Conservation (phyloP, 306 rosid species). For the Trichosanthes truncata region DNA sequence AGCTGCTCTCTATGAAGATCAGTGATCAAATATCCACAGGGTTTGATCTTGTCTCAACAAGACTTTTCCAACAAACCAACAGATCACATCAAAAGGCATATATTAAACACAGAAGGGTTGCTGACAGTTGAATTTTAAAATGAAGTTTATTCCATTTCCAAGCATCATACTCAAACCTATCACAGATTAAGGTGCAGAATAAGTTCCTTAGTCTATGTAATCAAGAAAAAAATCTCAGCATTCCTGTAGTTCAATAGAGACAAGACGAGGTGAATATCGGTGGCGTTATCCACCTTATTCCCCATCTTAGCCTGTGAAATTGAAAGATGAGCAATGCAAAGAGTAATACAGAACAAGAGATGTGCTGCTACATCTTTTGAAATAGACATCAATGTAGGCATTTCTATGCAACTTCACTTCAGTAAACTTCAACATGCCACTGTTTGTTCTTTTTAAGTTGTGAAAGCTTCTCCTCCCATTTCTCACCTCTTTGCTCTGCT, state of each 20-base stretch:
- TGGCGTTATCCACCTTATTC: not conserved
- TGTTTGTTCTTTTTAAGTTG: conserved; percentile 92
- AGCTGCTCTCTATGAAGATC: too few species aligned
- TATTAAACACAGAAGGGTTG: not conserved
- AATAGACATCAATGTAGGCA: not conserved
- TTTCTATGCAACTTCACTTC: conserved; percentile 24
- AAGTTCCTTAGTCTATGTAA: conserved; percentile 1
- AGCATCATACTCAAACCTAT: not conserved
- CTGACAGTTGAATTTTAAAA: not conserved
- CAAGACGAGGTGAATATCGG: not conserved
- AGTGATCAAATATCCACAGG: too few species aligned
- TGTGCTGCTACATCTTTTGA: not conserved
- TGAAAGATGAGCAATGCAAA: conserved; percentile 1
- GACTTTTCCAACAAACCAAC: not conserved
- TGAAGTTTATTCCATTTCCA: not conserved
- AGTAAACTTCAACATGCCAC: conserved; percentile 98
- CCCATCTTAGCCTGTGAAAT: not conserved
- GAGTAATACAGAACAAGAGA: not conserved
- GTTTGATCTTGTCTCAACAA: not conserved
- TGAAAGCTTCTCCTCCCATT: conserved; percentile 86
- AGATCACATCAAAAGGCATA: not conserved
- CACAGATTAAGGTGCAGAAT: not conserved
- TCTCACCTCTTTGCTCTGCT: conserved; percentile 81
- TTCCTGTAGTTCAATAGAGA: not conserved
- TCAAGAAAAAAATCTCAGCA: not conserved